Evolutionary conservation across 2,329 filamentous ascomycete genomes (phyloP), one percentile per base, ranked within the genome.

Genomic region (Knoxdaviesia proteae): DNA sequence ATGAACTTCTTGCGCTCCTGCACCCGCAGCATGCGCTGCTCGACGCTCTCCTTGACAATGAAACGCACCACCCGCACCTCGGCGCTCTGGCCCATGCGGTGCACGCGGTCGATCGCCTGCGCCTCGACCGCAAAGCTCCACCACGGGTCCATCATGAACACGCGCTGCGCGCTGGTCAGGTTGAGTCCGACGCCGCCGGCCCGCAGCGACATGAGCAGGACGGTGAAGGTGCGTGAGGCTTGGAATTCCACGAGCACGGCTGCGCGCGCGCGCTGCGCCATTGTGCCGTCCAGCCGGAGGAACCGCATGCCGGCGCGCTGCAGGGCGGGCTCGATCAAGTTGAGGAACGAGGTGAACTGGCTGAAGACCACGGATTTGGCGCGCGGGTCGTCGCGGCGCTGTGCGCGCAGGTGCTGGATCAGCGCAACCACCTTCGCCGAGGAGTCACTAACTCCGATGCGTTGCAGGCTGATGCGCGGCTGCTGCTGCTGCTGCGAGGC

Each of bases 121-220:
- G 87, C 84, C 60, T 98, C 90, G 8, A 96, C 79, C 0, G 90
- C 87, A 59, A 88, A 98, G 55, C 83, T 92, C 90, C 90, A 98
- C 90, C 90, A 98, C 0, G 90, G 90, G 58, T 98, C 90, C 90
- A 98, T 96, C 82, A 98, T 92, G 62, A 80, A 98, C 5, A 98
- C 92, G 43, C 83, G 68, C 48, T 79, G 84, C 5, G 90, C 90
- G 49, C 77, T 78, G 0, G 88, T 96, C 47, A 98, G 61, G 54
- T 98, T 98, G 38, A 98, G 66, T 0, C 90, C 90, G 0, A 98
- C 90, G 30, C 90, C 92, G 5, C 92, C 90, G 0, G 92, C 90
- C 20, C 84, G 72, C 44, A 98, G 64, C 51, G 80, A 88, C 42
- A 98, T 71, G 2, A 98, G 66, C 4, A 98, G 64, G 1, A 98